Evolutionary conservation across 2,329 filamentous ascomycete species (phyloP).

Genomic region (Talaromyces pinophilus): DNA sequence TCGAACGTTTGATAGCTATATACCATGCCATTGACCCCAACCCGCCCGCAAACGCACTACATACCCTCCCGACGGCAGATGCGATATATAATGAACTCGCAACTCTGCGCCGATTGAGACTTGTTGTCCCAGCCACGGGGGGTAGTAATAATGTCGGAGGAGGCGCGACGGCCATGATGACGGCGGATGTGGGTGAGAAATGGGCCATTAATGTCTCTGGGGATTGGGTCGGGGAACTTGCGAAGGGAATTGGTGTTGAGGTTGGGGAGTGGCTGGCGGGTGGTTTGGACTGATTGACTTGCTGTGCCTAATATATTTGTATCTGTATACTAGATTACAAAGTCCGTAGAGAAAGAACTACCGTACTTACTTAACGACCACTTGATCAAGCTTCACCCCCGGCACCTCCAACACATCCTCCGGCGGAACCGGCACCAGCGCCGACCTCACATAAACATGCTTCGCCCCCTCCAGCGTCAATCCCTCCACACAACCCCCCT

Average conservation of each 20-base stretch:
- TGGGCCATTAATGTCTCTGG: conserved; percentile 52
- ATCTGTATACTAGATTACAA: not conserved
- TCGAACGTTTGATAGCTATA: conserved; percentile 51
- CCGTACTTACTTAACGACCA: not conserved
- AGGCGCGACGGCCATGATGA: conserved; percentile 35
- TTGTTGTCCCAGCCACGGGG: conserved; percentile 46
- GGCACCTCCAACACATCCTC: not conserved
- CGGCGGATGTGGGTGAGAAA: conserved; percentile 46
- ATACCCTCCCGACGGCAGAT: conserved; percentile 44
- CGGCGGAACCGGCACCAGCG: not conserved
- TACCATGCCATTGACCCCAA: conserved; percentile 51
- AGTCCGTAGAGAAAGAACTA: not conserved
- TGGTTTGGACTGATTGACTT: conserved; percentile 36
- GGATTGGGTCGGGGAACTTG: conserved; percentile 50
- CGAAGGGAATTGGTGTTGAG: conserved; percentile 48
- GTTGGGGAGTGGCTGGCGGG: conserved; percentile 49
- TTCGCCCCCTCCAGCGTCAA: not conserved
- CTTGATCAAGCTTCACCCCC: not conserved
- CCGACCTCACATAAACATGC: conserved; percentile 6
- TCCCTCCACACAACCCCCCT: conserved; percentile 1
- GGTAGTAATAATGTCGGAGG: conserved; percentile 27
- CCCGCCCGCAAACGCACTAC: conserved; percentile 43
- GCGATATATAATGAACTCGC: conserved; percentile 49
- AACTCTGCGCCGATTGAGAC: conserved; percentile 48
- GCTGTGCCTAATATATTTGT: not conserved